Conservation (phyloP, 2,329 filamentous ascomycete genomes). For the Triangularia verruculosa region DNA sequence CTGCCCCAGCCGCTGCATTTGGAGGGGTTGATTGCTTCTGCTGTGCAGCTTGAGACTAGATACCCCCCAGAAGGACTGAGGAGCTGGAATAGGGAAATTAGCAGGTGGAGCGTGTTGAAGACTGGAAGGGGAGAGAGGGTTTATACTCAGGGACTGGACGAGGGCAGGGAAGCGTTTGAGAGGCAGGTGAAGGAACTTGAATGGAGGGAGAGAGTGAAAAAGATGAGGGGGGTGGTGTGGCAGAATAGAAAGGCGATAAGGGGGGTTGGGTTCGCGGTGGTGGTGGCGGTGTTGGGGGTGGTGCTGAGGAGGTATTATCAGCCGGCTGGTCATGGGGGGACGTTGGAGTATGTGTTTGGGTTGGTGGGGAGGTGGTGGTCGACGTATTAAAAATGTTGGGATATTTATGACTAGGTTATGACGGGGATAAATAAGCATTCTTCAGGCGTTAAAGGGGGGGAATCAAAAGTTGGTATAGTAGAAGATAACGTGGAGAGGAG, state of each 20-base stretch:
- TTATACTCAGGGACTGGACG: constrained; percentile 50
- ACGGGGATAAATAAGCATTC: no score
- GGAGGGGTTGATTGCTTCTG: constrained; percentile 68
- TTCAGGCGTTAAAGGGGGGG: no score
- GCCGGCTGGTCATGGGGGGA: constrained; percentile 5
- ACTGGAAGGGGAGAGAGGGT: constrained; percentile 52
- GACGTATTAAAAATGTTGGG: no score
- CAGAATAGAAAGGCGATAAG: constrained; percentile 63
- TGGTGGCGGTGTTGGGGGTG: constrained; percentile 66
- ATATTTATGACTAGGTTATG: no score
- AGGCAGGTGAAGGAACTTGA: constrained; percentile 70
- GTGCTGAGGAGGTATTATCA: constrained; percentile 56
- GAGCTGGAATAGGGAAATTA: constrained; percentile 68
- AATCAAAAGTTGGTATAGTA: no score
- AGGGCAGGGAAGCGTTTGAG: constrained; percentile 67
- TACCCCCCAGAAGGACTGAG: constrained; percentile 71
- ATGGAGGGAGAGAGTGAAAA: constrained; percentile 58
- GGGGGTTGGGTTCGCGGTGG: constrained; percentile 60
- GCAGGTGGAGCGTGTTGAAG: constrained; percentile 76
- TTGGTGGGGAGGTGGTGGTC: constrained; percentile 20
- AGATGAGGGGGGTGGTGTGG: constrained; percentile 52
- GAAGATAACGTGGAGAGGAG: no score
- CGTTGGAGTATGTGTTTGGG: constrained; percentile 18
- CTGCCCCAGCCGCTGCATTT: constrained; percentile 78
- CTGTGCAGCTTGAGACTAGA: constrained; percentile 59